phyloP scores from a whole-genome alignment of 129 eudicot genomes.

The Helianthus tuberosus region DNA sequence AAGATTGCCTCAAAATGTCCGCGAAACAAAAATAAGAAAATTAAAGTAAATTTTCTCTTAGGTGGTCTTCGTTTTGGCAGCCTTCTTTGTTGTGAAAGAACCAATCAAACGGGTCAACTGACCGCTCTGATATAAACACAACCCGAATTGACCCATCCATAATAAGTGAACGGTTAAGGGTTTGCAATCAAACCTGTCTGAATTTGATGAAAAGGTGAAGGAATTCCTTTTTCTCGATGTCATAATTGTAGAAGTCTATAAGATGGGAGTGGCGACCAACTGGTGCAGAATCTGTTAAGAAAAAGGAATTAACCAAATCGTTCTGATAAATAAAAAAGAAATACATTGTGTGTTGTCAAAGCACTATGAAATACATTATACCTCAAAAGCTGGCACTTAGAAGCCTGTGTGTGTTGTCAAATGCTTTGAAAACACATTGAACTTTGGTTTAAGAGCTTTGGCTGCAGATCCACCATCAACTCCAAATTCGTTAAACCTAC shows the following conservation, averaged over 20 bases:
- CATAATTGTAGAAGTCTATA: constrained; percentile 95
- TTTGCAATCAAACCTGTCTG: too few relatives aligned
- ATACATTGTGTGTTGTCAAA: not conserved
- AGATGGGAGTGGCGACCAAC: constrained; percentile 62
- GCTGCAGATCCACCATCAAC: constrained; percentile 89
- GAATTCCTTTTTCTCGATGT: too few relatives aligned
- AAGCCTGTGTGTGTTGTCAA: constrained; percentile 73
- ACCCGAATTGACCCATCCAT: too few relatives aligned
- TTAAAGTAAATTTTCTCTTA: too few relatives aligned
- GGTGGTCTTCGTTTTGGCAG: too few relatives aligned
- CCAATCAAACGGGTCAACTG: too few relatives aligned
- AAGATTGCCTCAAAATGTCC: too few relatives aligned
- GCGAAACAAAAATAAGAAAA: too few relatives aligned
- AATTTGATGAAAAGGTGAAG: too few relatives aligned
- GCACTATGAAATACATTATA: constrained; percentile 32
- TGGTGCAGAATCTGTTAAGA: constrained; percentile 75
- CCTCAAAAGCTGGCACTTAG: constrained; percentile 66
- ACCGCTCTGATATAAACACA: too few relatives aligned
- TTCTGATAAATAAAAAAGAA: not conserved
- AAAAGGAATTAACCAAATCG: not conserved
- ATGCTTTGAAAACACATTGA: constrained; percentile 50
- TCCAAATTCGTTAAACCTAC: constrained; percentile 72
- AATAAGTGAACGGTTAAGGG: too few relatives aligned
- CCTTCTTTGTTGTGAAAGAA: too few relatives aligned
- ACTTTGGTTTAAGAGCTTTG: constrained; percentile 64